These are phyloP conservation scores for Verticillium longisporum DNA, from an alignment of 2,329 filamentous ascomycete genomes.

Conservation along the genomic window DNA sequence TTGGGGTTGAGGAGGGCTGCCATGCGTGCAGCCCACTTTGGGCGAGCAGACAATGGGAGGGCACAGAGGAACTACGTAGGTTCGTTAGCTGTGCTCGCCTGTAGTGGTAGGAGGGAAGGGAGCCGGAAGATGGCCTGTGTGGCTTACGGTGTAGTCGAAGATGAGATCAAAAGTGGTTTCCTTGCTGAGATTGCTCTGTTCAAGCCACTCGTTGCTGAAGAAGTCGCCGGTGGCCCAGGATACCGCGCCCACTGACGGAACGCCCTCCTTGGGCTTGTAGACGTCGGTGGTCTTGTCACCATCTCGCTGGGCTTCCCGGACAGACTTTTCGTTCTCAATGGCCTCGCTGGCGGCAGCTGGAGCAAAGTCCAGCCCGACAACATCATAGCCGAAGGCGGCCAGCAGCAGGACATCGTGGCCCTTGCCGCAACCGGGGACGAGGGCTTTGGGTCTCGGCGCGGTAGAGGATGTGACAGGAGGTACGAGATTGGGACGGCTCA, in stretches of 20 bases:
- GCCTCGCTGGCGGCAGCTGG: constrained; percentile 37
- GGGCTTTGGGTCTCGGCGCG: constrained; percentile 40
- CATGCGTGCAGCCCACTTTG: constrained; percentile 47
- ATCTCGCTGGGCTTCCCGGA: constrained; percentile 21
- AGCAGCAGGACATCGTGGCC: constrained; percentile 78
- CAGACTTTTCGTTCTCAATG: constrained; percentile 29
- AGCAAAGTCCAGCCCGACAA: constrained; percentile 66
- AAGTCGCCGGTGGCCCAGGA: constrained; percentile 60
- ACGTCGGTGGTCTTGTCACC: constrained; percentile 32
- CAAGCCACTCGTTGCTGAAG: constrained; percentile 53
- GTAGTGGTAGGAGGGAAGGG: not conserved
- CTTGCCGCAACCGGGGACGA: constrained; percentile 76
- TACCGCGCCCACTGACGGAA: constrained; percentile 39
- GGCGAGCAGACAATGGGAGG: constrained; percentile 44
- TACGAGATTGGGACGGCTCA: constrained; percentile 37
- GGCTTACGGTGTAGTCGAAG: constrained; percentile 55
- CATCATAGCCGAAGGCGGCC: constrained; percentile 68
- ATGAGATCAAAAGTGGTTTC: constrained; percentile 56
- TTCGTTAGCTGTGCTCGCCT: not conserved
- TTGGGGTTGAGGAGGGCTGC: constrained; percentile 37
- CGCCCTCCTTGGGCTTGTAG: constrained; percentile 31
- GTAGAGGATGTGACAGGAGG: constrained; percentile 17
- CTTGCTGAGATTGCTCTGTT: constrained; percentile 29
- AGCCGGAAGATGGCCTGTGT: not conserved
- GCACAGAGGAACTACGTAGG: constrained; percentile 53